Evolutionary conservation across 2,329 filamentous ascomycete genomes (phyloP).

Genomic region (Tolypocladium inflatum): DNA sequence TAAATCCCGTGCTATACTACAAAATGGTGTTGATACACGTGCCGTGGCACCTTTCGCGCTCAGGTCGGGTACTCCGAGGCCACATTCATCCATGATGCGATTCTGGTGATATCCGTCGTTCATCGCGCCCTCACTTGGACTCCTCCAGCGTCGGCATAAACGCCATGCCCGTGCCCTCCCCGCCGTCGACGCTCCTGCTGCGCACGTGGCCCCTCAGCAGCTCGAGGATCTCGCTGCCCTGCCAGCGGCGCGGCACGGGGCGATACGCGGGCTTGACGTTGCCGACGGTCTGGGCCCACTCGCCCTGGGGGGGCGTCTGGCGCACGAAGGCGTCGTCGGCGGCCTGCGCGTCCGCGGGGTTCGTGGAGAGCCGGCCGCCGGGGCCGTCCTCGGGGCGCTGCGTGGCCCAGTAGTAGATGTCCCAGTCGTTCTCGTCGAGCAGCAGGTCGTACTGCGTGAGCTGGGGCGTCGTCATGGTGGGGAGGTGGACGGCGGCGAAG

Average conservation of each 20-base stretch:
- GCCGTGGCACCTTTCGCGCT: neutral
- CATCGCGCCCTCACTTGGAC: neutral
- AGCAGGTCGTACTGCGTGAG: slow-evolving; percentile 82
- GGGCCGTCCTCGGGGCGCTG: slow-evolving; percentile 50
- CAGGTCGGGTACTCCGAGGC: neutral
- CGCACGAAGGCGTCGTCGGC: slow-evolving; percentile 18
- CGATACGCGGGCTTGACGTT: slow-evolving; percentile 90
- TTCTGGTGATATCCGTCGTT: neutral
- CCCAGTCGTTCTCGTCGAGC: slow-evolving; percentile 99
- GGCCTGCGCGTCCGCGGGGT: slow-evolving; percentile 18
- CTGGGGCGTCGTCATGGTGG: slow-evolving; percentile 61
- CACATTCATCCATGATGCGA: neutral
- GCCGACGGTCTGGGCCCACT: slow-evolving; percentile 95
- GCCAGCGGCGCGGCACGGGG: slow-evolving; percentile 81
- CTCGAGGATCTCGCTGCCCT: slow-evolving; percentile 66
- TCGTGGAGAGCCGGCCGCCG: slow-evolving; percentile 34
- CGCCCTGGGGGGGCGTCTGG: slow-evolving; percentile 43
- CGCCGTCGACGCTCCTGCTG: slow-evolving; percentile 36
- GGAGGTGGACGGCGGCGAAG: slow-evolving; percentile 75
- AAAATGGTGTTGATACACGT: neutral
- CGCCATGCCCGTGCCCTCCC: slow-evolving; percentile 38
- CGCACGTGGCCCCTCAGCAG: slow-evolving; percentile 76
- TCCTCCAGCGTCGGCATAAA: slow-evolving; percentile 44
- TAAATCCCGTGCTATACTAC: neutral
- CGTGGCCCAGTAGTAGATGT: slow-evolving; percentile 99